Conservation (phyloP, 108 stramenopile species). For the Skeletonema grethae region DNA sequence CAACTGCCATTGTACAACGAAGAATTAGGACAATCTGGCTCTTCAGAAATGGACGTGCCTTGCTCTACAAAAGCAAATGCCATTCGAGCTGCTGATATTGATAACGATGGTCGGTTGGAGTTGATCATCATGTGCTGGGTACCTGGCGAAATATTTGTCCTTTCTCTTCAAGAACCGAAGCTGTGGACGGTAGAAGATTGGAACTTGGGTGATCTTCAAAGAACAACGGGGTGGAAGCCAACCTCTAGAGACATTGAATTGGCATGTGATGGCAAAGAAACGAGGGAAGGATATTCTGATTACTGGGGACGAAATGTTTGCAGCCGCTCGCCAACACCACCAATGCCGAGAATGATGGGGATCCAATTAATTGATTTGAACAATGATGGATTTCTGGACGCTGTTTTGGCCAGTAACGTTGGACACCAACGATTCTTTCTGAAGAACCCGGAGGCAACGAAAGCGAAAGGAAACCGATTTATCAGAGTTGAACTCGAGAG, state of each 20-base stretch:
- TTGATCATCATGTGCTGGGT: background rate
- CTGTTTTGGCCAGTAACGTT: background rate
- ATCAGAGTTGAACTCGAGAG: background rate
- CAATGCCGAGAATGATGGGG: background rate
- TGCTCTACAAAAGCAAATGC: background rate
- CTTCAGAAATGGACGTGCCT: background rate
- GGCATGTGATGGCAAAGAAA: background rate
- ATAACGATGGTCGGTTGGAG: background rate
- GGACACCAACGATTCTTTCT: background rate
- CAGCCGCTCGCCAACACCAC: background rate
- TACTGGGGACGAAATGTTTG: background rate
- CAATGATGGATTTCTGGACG: background rate
- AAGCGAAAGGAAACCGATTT: background rate
- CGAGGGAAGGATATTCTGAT: background rate
- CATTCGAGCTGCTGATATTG: background rate
- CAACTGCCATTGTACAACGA: background rate
- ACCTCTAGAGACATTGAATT: background rate
- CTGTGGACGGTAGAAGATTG: background rate
- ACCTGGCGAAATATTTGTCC: background rate
- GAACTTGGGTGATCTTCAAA: background rate
- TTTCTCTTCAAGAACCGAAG: background rate
- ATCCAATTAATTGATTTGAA: slow-evolving; percentile 2
- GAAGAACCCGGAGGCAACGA: background rate
- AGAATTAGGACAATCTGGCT: background rate
- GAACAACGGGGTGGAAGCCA: background rate